Percentiles rank a stretch among this genome's conserved stretches.
Conservation (phyloP, 1,284 basidiomycete species). For the Apiotrichum akiyoshidainum region DNA sequence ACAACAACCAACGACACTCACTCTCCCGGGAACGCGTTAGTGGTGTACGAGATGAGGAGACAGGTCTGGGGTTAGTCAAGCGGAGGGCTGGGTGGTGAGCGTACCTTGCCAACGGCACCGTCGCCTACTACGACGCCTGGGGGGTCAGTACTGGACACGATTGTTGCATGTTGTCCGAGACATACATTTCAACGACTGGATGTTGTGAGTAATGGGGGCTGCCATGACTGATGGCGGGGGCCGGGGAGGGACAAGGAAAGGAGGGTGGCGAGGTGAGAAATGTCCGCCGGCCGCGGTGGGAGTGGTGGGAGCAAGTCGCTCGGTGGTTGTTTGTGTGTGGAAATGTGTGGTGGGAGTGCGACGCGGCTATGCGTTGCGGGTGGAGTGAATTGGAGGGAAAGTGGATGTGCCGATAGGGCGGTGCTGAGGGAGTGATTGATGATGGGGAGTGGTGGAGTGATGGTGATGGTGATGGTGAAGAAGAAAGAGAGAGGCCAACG, state of each 20-base stretch:
- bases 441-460: too few species aligned
- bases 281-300: too few species aligned
- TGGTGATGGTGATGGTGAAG: too few species aligned
- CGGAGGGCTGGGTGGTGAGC: neutral
- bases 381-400: too few species aligned
- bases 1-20: constrained; percentile 17
- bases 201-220: constrained; percentile 16
- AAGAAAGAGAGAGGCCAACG: too few species aligned
- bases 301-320: too few species aligned
- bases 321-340: too few species aligned
- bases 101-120: constrained; percentile 97
- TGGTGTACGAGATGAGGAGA: constrained; percentile 51
- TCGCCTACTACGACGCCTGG: constrained; percentile 88
- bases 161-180: neutral
- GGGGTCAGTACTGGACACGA: constrained; percentile 1
- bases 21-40: constrained; percentile 51
- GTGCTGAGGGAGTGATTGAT: too few species aligned
- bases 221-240: neutral
- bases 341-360: too few species aligned
- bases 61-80: constrained; percentile 38
- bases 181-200: constrained; percentile 26
- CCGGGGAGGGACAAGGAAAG: neutral
- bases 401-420: too few species aligned
- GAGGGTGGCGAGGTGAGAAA: neutral
- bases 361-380: too few species aligned